Evolutionary conservation across 164 flowering plant genomes (phyloP).

Genomic region (Kingdonia uniflora): DNA sequence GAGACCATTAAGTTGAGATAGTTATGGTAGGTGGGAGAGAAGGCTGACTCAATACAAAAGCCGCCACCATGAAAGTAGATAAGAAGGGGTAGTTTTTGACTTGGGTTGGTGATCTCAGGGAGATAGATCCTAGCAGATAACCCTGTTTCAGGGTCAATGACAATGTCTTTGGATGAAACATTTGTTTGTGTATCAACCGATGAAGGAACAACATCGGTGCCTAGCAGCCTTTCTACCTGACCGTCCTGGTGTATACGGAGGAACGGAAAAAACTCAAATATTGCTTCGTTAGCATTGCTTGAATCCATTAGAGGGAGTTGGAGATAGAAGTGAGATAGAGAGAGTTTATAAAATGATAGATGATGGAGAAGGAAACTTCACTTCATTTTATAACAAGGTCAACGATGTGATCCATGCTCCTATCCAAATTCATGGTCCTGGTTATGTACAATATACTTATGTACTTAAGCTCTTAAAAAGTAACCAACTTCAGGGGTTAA

Average conservation of each 20-base stretch:
- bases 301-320: constrained; percentile 9
- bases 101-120: constrained; percentile 9
- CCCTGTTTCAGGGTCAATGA: constrained; percentile 10
- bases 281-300: constrained; percentile 6
- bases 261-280: constrained; percentile 9
- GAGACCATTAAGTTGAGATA: constrained; percentile 12
- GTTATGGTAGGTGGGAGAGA: constrained; percentile 15
- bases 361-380: too few relatives aligned
- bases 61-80: constrained; percentile 36
- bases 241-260: constrained; percentile 18
- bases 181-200: constrained; percentile 11
- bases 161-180: constrained; percentile 24
- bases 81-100: constrained; percentile 19
- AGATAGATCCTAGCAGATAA: constrained; percentile 27
- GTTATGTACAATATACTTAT: too few relatives aligned
- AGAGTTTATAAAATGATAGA: too few relatives aligned
- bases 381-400: too few relatives aligned
- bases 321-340: too few relatives aligned
- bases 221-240: constrained; percentile 14
- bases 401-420: too few relatives aligned
- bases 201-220: constrained; percentile 13
- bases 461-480: too few relatives aligned
- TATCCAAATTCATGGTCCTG: too few relatives aligned
- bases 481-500: too few relatives aligned
- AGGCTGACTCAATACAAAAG: constrained; percentile 19